Base-by-base conservation (phyloP, 495 filamentous ascomycete species). In the Lasiosphaeriaceae sp. region DNA sequence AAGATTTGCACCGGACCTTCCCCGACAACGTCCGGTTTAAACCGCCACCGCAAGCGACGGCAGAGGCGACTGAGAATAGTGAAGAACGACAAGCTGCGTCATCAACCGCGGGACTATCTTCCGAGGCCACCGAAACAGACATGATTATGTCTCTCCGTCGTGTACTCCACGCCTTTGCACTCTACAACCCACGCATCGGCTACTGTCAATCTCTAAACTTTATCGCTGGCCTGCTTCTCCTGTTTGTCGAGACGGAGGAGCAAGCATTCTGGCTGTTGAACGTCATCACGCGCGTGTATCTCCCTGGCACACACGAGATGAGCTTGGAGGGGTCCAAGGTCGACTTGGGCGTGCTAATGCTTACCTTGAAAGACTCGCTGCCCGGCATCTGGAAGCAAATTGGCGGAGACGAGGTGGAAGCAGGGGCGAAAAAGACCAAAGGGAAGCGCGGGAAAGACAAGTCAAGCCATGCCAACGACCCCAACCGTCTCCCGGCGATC, bases 151-250 rank as follows among this genome's bases (percentile, higher is more conserved):
- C 90, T 0, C 80, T 98, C 2, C 86, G 94, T 19, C 84, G 90
- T 22, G 90, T 97, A 9, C 80, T 98, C 35, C 86, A 88, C 62
- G 90, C 93, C 9, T 97, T 96, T 69, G 86, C 94, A 7, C 80
- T 96, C 24, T 87, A 96, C 72, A 92, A 90, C 56, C 92, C 94
- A 2, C 79, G 82, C 55, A 90, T 96, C 62, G 94, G 94, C 19
- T 98, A 98, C 67, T 97, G 94, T 55, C 94, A 98, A 66, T 96
- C 90, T 11, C 83, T 98, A 11, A 98, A 98, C 71, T 98, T 98
- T 72, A 81, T 98, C 54, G 90, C 93, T n/a, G 94, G 92, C 12
- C 80, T 97, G 50, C 80, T 98, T n/a, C 85, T 98, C 8, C 82
- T 98, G 0, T 97, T 98, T 68, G 83, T 97, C 46, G 74, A 81